Evolutionary conservation across 2,329 filamentous ascomycete species (phyloP).

Genomic region (Camptophora hylomeconis): DNA sequence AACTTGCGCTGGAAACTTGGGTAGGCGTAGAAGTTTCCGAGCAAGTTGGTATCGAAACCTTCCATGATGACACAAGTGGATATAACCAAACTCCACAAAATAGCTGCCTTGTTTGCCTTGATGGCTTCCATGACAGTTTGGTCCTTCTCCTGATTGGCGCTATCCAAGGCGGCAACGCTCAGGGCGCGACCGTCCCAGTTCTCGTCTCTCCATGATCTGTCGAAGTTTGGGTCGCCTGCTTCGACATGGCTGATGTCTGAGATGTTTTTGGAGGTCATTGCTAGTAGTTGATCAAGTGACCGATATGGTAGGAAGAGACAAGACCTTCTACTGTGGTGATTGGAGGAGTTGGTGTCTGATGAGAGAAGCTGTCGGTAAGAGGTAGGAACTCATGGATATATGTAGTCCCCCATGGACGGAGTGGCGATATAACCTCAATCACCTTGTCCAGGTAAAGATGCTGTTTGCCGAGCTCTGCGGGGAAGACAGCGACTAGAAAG

Average conservation of each 20-base stretch:
- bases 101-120: slow-evolving; percentile 17
- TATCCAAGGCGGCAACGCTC: slow-evolving; percentile 8
- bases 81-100: slow-evolving; percentile 26
- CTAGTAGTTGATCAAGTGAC: no score
- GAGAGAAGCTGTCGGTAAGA: no score
- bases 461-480: no score
- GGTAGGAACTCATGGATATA: no score
- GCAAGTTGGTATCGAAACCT: slow-evolving; percentile 39
- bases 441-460: no score
- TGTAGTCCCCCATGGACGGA: no score
- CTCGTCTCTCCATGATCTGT: slow-evolving; percentile 9
- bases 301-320: no score
- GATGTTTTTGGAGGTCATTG: no score
- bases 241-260: slow-evolving; percentile 1
- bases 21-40: slow-evolving; percentile 38
- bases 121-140: slow-evolving; percentile 14
- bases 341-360: no score
- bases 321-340: no score
- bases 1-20: slow-evolving; percentile 10
- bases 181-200: slow-evolving; percentile 7
- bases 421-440: no score
- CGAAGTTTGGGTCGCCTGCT: slow-evolving; percentile 9
- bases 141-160: slow-evolving; percentile 9
- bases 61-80: slow-evolving; percentile 40
- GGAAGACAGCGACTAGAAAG: no score